Evolutionary conservation across 2,329 filamentous ascomycete species (phyloP), one percentile per base, ranked within the genome.

Genomic region (Sphaerulina vaccinii): DNA sequence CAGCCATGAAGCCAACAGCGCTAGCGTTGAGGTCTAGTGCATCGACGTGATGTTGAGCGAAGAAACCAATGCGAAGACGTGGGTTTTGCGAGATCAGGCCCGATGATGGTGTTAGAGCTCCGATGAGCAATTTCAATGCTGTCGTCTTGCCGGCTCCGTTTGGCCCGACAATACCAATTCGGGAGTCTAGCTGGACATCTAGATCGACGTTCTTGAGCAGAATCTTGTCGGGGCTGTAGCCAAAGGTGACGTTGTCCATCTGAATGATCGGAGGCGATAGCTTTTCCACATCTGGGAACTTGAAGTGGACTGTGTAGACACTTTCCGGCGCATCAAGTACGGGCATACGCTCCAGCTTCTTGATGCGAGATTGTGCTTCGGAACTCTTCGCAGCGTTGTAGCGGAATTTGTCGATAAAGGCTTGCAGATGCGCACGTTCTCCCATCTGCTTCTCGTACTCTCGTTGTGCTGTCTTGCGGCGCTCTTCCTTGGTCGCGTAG

Each of bases 401-500:
- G 47, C 93, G 85, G 80, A 99, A 99, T 75, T 99, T 99, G 81
- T 99, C 93, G 75, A 99, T 99, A 73, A 99, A 99, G 22, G 89
- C 86, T 76, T 99, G 93, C 58, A 99, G 75, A 78, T 99, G 93
- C 24, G 90, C 90, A 62, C 93, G 83, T 72, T 92, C 84, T 1
- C 81, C 90, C 90, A 97, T 96, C 69, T 99, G 93, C 73, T 95
- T 97, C 73, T 99, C 93, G 73, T 99, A 99, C 73, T 99, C 93
- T 65, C 90, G 86, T 79, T 93, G 92, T 37, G 91, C 90, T 39
- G 88, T 91, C 84, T 99, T 99, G 70, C 92, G 88, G 59, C 93
- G 86, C 73, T 99, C 93, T 72, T 99, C 93, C 67, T 90, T 93
- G 18, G 93, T 97, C 6, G 91, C 90, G 70, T 99, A 99, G 79